Evolutionary conservation across 257 asterid genomes (phyloP), one percentile per base, ranked within the genome.

Genomic region (Agastache rugosa): DNA sequence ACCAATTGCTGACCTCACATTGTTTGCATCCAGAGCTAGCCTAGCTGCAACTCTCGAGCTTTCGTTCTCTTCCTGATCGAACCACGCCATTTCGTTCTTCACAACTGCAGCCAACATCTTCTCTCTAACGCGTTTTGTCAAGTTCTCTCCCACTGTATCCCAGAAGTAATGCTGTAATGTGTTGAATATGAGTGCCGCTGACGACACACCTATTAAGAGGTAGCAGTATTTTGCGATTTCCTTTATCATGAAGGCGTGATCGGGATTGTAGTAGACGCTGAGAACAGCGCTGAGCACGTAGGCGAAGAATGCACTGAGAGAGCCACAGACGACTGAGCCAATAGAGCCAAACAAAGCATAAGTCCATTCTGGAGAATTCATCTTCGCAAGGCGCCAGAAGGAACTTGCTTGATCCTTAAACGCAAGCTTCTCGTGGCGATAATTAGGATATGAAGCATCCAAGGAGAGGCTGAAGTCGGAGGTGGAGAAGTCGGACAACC

Each of bases 321-420:
- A 89, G 54, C 98, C 98, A 54, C 97, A 93, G 25, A 91, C 84
- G 6, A 93, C 85, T 2, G 98, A 93, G 37, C 98, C 98, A 14
- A 93, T 72, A 0, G 98, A 93, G 35, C 98, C 98, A 64, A 89
- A 34, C 54, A 93, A 78, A 8, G 98, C 98, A 29, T 93, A 88
- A 44, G 82, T 71, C 98, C 98, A 93, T 69, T 93, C 98, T 0
- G 98, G 98, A 53, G 97, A 87, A 69, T 93, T 93, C 98, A 93
- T 93, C 74, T 91, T 93, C 0, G 90, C 97, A 4, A 93, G 93
- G 27, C 98, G 98, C 78, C 75, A 84, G 79, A 93, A 93, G 27
- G 98, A 89, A 70, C 91, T 88, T 1, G 94, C 94, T 75, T 93
- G 98, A 77, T 93, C 98, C 67, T 89, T 93, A 72, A 93, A 93